A percentile compares a stretch with the other conserved stretches of the same genome.
These are phyloP conservation scores for Hymenoscyphus scutula DNA, from an alignment of 2,329 filamentous ascomycete genomes.

Conservation along the genomic window DNA sequence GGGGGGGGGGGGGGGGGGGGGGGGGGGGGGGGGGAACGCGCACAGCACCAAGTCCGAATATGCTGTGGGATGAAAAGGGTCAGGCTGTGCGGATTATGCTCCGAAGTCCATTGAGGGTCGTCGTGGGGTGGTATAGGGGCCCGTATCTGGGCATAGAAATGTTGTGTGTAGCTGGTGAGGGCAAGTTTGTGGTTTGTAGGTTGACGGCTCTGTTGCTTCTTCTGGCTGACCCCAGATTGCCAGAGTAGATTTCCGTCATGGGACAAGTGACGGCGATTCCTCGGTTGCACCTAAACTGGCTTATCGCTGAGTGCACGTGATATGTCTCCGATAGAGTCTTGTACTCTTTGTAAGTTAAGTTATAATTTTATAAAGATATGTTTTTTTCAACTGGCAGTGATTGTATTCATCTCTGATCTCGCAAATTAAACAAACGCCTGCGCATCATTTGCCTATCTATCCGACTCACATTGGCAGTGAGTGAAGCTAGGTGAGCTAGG, in stretches of 20 bases:
- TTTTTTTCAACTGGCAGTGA: no score
- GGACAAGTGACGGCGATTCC: conserved; percentile 9
- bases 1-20: no score
- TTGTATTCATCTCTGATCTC: no score
- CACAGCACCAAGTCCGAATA: conserved; percentile 13
- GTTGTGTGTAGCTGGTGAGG: conserved; percentile 15
- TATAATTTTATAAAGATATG: no score
- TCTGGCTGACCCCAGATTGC: conserved; percentile 6
- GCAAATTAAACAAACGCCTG: background rate
- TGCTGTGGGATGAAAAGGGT: conserved; percentile 13
- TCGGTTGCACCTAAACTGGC: background rate
- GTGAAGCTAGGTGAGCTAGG: background rate
- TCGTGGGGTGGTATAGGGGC: conserved; percentile 11
- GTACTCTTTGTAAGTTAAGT: background rate
- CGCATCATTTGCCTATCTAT: background rate
- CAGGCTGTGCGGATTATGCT: conserved; percentile 15
- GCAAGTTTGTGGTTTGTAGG: conserved; percentile 2
- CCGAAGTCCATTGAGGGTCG: conserved; percentile 25
- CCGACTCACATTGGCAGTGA: background rate
- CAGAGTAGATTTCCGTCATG: conserved; percentile 13
- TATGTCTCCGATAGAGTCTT: background rate
- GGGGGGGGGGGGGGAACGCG: conserved; percentile 25
- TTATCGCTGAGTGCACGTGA: conserved; percentile 7
- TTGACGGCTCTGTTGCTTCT: no score
- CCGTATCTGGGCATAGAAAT: conserved; percentile 11